These are phyloP conservation scores for Linaria vulgaris DNA, from an alignment of 257 asterid genomes.

Conservation along the genomic window DNA sequence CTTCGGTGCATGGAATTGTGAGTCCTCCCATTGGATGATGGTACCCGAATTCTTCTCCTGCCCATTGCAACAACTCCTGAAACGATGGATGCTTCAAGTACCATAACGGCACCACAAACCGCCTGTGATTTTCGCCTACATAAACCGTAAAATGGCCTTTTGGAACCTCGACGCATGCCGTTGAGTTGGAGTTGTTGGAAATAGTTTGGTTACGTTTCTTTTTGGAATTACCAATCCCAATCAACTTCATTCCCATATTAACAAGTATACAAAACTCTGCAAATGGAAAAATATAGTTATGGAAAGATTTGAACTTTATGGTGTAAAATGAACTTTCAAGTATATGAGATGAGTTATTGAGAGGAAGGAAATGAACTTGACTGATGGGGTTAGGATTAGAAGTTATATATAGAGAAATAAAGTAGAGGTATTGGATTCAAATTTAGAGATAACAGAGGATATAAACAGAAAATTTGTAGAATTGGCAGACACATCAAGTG, in stretches of 20 bases:
- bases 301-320: too few species aligned
- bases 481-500: conserved; percentile 52
- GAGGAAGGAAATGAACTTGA: conserved; percentile 7
- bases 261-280: not conserved
- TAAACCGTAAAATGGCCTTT: conserved; percentile 52
- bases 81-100: conserved; percentile 53
- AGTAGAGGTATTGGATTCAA: conserved; percentile 4
- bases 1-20: conserved; percentile 49
- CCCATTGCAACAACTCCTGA: conserved; percentile 58
- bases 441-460: too few species aligned
- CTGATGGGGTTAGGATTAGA: not conserved
- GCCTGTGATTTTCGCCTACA: conserved; percentile 36
- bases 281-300: not conserved
- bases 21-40: conserved; percentile 55
- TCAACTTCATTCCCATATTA: conserved; percentile 47
- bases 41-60: conserved; percentile 69
- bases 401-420: conserved; percentile 17
- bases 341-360: too few species aligned
- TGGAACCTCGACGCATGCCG: conserved; percentile 32
- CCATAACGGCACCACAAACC: conserved; percentile 47
- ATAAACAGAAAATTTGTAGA: conserved; percentile 26
- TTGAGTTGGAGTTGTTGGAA: conserved; percentile 33
- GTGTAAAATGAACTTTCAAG: too few species aligned
- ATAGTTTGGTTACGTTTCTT: conserved; percentile 43
- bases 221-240: conserved; percentile 41